Evolutionary conservation across 2,329 filamentous ascomycete genomes (phyloP), one percentile per base, ranked within the genome.

Genomic region (Colletotrichum noveboracense): DNA sequence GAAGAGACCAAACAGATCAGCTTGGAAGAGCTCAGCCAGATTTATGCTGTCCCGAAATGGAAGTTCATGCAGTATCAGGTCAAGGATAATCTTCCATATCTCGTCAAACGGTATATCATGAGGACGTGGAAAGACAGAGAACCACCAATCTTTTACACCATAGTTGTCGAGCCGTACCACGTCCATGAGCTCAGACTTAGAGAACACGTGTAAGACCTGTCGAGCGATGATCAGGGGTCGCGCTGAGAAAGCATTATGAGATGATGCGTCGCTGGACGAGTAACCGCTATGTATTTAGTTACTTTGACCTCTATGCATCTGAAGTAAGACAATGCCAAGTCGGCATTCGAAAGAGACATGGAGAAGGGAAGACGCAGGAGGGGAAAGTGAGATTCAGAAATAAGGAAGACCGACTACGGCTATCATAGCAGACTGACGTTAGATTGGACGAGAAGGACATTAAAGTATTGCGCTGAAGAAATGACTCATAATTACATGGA

Each of bases 1-100:
- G 85, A 87, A 66, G 85, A 87, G 80, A 87, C 85, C 4, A 85
- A 85, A 71, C 80, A 81, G 16, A 81, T 81, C 18, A 84, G 81
- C 24, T 80, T 87, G 34, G 85, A 87, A 70, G 84, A 86, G 30
- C 79, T 87, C 12, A 83, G 85, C 43, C 79, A 81, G 38, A 80
- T 87, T 55, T 87, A 86, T 66, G 83, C 80, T 9, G 82, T 70
- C 32, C 79, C 81, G 6, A 87, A 87, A 77, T 76, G 79, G 18
- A 78, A 80, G 7, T 87, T 87, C 67, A 82, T 84, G 36, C 7
- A 9, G 38, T 52, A 48, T 21, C 64, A 52, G 38, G 10, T 52
- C 14, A 32, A 9, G 3, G 2, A 32, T 26, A 18, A 66, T 3
- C n/a, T 66, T 4, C 26, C 64, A 0, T 32, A 52, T 52, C 38